These are phyloP conservation scores for Geranium brycei DNA, from an alignment of 345 rosid species.

Conservation along the genomic window DNA sequence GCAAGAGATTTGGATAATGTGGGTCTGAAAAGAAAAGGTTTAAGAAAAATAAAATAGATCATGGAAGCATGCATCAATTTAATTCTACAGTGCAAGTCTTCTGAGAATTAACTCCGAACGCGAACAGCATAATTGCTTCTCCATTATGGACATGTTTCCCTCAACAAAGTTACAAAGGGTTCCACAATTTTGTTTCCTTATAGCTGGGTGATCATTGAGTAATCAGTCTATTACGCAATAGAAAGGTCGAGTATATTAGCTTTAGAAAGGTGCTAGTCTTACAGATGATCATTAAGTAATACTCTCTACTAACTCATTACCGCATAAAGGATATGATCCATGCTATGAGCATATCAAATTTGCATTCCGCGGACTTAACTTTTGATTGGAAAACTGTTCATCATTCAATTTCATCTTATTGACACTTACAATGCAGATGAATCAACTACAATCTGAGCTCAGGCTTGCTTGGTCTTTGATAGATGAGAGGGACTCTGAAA, in stretches of 20 bases:
- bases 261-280: not conserved
- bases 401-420: not conserved
- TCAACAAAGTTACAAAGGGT: not conserved
- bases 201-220: not conserved
- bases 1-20: not conserved
- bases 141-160: too few species aligned
- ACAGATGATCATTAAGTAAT: not conserved
- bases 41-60: too few species aligned
- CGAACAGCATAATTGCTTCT: too few species aligned
- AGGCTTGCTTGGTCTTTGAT: conserved; percentile 79
- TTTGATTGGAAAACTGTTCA: not conserved
- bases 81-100: too few species aligned
- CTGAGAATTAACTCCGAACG: too few species aligned
- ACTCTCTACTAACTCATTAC: not conserved
- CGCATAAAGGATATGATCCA: not conserved
- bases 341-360: not conserved
- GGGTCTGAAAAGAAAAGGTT: not conserved
- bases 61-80: too few species aligned
- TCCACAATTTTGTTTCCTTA: not conserved
- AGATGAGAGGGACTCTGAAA: conserved; percentile 80
- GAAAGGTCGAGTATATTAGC: not conserved
- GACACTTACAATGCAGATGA: conserved; percentile 36
- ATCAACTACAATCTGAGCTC: conserved; percentile 83
- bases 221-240: not conserved
- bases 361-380: not conserved